Base-by-base conservation (phyloP, 768 basidiomycete species). In the Xerocomus spinulosus region DNA sequence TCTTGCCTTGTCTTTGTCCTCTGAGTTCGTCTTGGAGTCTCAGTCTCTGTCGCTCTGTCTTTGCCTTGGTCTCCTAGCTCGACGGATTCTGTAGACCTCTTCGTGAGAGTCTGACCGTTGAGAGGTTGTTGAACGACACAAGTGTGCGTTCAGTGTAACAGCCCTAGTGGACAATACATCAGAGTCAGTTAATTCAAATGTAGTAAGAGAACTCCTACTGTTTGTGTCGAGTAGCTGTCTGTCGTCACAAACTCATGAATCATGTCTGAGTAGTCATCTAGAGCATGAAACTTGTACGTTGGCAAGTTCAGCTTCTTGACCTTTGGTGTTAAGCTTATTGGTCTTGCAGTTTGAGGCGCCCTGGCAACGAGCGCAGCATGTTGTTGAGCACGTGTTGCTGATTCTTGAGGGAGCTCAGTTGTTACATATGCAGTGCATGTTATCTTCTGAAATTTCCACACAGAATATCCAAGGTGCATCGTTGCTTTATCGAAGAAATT, bases 181-280 rank as follows among this genome's bases (percentile, higher is more conserved):
- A n/a, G n/a, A n/a, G n/a, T n/a, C n/a, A n/a, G n/a, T n/a, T n/a
- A n/a, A n/a, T n/a, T n/a, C n/a, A n/a, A n/a, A n/a, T n/a, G n/a
- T n/a, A n/a, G n/a, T n/a, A n/a, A n/a, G n/a, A n/a, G n/a, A 23
- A 24, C 13, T 40, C 59, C 9, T 42, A 73, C 73, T 1, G 45
- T 34, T 34, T 70, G 64, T 0, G 71, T 74, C 0, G 69, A 64
- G 47, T 69, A 74, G 0, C 50, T 56, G 24, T 75, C 70, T 3
- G 66, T 67, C 0, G 68, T 69, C 0, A 73, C 69, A 33, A 57
- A 64, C 0, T 3, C 0, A 0, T 20, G 8, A 20, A 61, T 58
- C 3, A 23, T 47, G 4, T 49, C 23, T 1, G 49, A 33, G 12
- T 57, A 61, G 24, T 61, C 52, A 1, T 20, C 44, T 0, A 61